Base-by-base conservation (phyloP, 1,284 basidiomycete genomes). In the Earliella scabrosa region DNA sequence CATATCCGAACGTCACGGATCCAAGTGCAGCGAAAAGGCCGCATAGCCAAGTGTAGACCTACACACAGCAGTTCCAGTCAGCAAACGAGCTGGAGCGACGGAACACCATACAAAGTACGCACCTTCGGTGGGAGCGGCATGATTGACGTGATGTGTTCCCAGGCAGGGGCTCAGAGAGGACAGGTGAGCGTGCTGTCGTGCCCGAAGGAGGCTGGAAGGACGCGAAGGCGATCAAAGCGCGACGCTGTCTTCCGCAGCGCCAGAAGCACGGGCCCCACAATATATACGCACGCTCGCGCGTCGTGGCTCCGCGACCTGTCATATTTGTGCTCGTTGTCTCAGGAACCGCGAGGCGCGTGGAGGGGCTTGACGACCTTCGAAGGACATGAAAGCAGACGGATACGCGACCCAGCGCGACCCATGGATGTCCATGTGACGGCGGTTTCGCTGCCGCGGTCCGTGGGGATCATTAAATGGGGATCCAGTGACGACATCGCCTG, bases 21-120 rank as follows among this genome's bases (percentile, higher is more conserved):
- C 73, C 62, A 35, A 77, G 73, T 69, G 56, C 75, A 11, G 81
- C 84, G 59, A 87, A 87, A 52, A 83, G 74, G 24, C 83, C 85
- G 63, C 83, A 86, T 6, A 85, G 72, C 77, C 83, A 84, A n/a
- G 82, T 84, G 68, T 85, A 85, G 20, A 80, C 72, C 67, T 80
- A 40, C 16, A 36, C n/a, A n/a, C n/a, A n/a, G n/a, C n/a, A n/a
- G n/a, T n/a, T n/a, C n/a, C n/a, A n/a, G 14, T 23, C 2, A 3
- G 18, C 3, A 3, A 9, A n/a, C 18, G 16, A 38, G 36, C 3
- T 16, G 16, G 3, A 38, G 8, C 5, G 4, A n/a, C 14, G 7
- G n/a, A n/a, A n/a, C 16, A 38, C 29, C 14, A 27, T 38, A 26
- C 16, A 36, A 26, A n/a, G n/a, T 13, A 26, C 9, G 13, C 26